phyloP scores from a whole-genome alignment of 306 rosid species.

The Quercus wislizeni region DNA sequence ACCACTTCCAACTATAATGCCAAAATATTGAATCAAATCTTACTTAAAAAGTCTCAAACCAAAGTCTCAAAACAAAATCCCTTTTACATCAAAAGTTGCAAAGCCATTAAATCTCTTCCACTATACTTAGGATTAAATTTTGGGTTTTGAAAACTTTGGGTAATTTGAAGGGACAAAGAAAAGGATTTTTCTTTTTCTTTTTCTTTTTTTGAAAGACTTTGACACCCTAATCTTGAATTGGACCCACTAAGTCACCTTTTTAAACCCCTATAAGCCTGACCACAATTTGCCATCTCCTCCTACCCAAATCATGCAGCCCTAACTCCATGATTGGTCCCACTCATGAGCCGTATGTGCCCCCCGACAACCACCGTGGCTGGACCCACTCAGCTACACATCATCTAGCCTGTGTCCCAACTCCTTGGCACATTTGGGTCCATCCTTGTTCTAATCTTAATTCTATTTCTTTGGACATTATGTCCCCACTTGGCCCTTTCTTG shows the following conservation, averaged over 20 bases:
- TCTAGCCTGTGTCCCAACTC: slow-evolving; percentile 70
- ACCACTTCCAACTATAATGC: slow-evolving; percentile 29
- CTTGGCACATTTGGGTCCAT: slow-evolving; percentile 56
- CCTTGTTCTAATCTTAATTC: slow-evolving; percentile 24
- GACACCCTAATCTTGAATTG: slow-evolving; percentile 6
- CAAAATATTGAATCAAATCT: slow-evolving; percentile 39
- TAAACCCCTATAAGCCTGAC: slow-evolving; percentile 9
- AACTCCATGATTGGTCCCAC: slow-evolving; percentile 73
- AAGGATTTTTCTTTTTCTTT: background rate
- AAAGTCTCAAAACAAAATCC: slow-evolving; percentile 15
- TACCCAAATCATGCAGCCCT: slow-evolving; percentile 35
- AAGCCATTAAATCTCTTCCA: slow-evolving; percentile 13
- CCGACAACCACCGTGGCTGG: slow-evolving; percentile 69
- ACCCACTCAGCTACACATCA: slow-evolving; percentile 56
- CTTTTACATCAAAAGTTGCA: slow-evolving; percentile 34
- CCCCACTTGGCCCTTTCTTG: slow-evolving; percentile 55
- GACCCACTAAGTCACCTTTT: slow-evolving; percentile 24
- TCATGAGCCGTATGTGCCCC: slow-evolving; percentile 43
- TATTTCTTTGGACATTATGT: slow-evolving; percentile 48
- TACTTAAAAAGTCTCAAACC: slow-evolving; percentile 50
- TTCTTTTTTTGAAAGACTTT: background rate
- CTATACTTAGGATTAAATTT: slow-evolving; percentile 1
- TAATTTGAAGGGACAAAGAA: slow-evolving; percentile 9
- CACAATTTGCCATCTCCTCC: slow-evolving; percentile 13
- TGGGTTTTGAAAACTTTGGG: background rate